Conservation (phyloP, 352 stramenopile genomes). For the Peronosclerospora sorghi region DNA sequence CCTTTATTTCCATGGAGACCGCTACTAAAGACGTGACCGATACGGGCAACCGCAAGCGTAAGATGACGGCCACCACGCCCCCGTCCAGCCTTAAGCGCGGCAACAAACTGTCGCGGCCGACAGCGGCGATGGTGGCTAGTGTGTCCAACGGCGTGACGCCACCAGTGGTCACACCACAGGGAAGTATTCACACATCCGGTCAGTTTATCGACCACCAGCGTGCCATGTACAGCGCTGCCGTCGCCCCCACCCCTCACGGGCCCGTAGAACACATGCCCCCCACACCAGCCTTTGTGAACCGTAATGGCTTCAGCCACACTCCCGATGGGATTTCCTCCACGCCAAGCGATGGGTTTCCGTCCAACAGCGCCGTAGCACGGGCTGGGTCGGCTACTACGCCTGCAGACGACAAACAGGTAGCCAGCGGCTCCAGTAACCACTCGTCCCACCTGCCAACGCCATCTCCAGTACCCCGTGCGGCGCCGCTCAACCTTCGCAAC, state of each 20-base stretch:
- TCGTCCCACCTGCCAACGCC: constrained; percentile 42
- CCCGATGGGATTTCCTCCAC: constrained; percentile 61
- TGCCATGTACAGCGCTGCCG: constrained; percentile 56
- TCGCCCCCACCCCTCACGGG: constrained; percentile 70
- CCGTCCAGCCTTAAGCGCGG: constrained; percentile 34
- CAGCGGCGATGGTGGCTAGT: constrained; percentile 8
- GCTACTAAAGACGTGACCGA: constrained; percentile 20
- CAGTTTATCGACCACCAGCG: constrained; percentile 72
- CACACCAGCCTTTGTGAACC: constrained; percentile 70
- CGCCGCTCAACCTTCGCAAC: constrained; percentile 68
- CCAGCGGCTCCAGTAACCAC: constrained; percentile 9
- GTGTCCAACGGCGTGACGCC: constrained; percentile 30
- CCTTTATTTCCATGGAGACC: constrained; percentile 11
- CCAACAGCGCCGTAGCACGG: constrained; percentile 9
- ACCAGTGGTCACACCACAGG: constrained; percentile 26
- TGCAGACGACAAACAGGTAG: constrained; percentile 19
- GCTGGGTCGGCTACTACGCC: constrained; percentile 11
- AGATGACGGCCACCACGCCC: constrained; percentile 43
- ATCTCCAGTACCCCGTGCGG: constrained; percentile 45
- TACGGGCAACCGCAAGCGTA: constrained; percentile 57
- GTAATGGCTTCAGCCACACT: constrained; percentile 48
- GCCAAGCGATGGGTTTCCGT: constrained; percentile 29
- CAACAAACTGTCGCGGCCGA: constrained; percentile 38
- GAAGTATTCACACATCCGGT: constrained; percentile 47
- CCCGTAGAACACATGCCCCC: constrained; percentile 70